Base-by-base conservation (phyloP, 192 early-diverging fungal species). In the Rhizoclosmatium globosum region DNA sequence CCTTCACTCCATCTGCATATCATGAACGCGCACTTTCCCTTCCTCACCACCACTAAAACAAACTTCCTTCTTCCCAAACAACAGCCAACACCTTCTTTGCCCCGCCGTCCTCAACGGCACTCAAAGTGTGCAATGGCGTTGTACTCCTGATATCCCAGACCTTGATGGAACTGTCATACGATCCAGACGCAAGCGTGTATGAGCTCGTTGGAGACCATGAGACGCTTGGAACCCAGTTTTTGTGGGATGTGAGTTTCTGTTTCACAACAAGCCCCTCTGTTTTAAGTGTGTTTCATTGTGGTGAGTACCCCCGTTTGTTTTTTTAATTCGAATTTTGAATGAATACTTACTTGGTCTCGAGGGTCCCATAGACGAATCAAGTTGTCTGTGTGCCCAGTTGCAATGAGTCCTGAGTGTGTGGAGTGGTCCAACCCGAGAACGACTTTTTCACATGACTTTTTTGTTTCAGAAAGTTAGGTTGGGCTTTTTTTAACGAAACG, bases 91-190 rank as follows among this genome's bases (percentile, higher is more conserved):
- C 81, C 82, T 96, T 96, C 23, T 68, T 68, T 46, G 11, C 19
- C 43, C 76, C 82, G n/a, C n/a, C n/a, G 4, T 64, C 79, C 17
- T 83, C 82, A 9, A 9, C 48, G 48, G 82, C 85, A 23, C 74
- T 69, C 47, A 97, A 79, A 3, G 93, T 92, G 82, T 97, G 96
- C 76, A 97, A 80, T 44, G 95, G 90, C 45, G 90, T 92, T 71
- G 91, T 93, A 82, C 92, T 94, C 71, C 98, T 92, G 38, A 98
- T 93, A 83, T 99, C 98, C 97, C 97, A 98, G 38, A 99, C 90
- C 79, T 93, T 93, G 69, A 98, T 82, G 4, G 93, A 87, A 48
- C 90, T 86, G 83, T 99, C 98, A 78, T 97, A 95, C 43, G 95
- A 96, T 43, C 91, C 94, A 69, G 90, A 92, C 7, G 90, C 94